A percentile compares a stretch with the other conserved stretches of the same genome.
Conservation (phyloP, 2,329 filamentous ascomycete genomes). For the Aspergillus sp. region DNA sequence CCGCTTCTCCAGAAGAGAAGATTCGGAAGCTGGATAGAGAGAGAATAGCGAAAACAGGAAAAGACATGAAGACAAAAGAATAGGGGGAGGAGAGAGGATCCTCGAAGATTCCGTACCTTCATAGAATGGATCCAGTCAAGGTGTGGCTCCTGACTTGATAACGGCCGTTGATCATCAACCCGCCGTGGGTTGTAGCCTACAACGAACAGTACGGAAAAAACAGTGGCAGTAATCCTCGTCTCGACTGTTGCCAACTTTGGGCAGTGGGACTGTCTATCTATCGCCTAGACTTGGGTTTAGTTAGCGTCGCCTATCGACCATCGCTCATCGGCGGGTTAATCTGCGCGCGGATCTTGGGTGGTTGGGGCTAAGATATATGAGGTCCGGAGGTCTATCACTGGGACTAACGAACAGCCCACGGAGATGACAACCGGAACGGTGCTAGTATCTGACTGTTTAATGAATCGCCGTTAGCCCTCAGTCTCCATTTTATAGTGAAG, state of each 20-base stretch:
- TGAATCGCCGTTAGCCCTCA: slow-evolving; percentile 1
- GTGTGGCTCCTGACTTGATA: slow-evolving; percentile 7
- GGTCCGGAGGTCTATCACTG: slow-evolving; percentile 3
- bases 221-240: neutral
- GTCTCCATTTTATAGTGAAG: slow-evolving; percentile 1
- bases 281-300: neutral
- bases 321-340: slow-evolving; percentile 9
- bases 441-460: slow-evolving; percentile 9
- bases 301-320: slow-evolving; percentile 4
- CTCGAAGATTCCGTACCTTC: neutral
- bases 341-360: slow-evolving; percentile 8
- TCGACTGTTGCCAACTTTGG: neutral
- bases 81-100: neutral
- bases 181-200: slow-evolving; percentile 1
- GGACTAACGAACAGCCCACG: slow-evolving; percentile 6
- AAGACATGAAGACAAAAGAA: neutral
- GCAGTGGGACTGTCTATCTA: neutral
- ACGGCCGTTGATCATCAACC: slow-evolving; percentile 17
- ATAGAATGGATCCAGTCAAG: neutral
- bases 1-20: slow-evolving; percentile 13
- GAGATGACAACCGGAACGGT: slow-evolving; percentile 17
- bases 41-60: neutral
- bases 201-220: neutral
- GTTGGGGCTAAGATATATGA: neutral
- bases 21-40: neutral